phyloP scores from a whole-genome alignment of 1,284 basidiomycete genomes.

The Rhodotorula sp. region DNA sequence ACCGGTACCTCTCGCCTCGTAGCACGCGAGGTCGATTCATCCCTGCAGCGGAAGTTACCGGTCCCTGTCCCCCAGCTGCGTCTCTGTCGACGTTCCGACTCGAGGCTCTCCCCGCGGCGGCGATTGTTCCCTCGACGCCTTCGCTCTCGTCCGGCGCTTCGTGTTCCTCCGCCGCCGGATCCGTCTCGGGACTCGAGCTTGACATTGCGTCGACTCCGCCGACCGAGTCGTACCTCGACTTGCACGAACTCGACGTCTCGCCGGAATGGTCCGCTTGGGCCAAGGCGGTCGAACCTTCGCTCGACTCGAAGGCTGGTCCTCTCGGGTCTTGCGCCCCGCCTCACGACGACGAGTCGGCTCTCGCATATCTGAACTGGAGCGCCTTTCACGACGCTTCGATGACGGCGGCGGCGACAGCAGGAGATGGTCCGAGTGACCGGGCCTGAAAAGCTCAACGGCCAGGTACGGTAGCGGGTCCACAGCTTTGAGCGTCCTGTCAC shows the following conservation, averaged over 20 bases:
- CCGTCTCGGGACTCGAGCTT: constrained; percentile 2
- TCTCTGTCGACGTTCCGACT: constrained; percentile 2
- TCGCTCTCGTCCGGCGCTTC: not conserved
- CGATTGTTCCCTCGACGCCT: not conserved
- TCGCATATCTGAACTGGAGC: constrained; percentile 16
- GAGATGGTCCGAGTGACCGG: too few species aligned
- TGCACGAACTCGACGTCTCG: constrained; percentile 16
- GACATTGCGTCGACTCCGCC: constrained; percentile 18
- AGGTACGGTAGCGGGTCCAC: not conserved
- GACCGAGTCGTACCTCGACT: constrained; percentile 5
- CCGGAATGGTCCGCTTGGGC: constrained; percentile 31
- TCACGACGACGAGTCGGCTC: constrained; percentile 11
- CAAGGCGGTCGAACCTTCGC: not conserved
- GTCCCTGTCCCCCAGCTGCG: not conserved
- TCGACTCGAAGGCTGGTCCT: constrained; percentile 1
- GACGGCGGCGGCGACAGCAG: too few species aligned
- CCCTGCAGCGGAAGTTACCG: constrained; percentile 36
- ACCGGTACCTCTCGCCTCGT: constrained; percentile 35
- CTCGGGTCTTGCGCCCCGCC: not conserved
- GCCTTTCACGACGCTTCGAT: constrained; percentile 14
- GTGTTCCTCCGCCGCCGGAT: not conserved
- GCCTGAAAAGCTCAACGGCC: not conserved
- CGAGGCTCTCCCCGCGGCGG: not conserved
- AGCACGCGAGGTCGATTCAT: constrained; percentile 34
- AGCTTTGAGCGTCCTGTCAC: too few species aligned